A percentile compares a stretch with the other conserved stretches of the same genome.
These are phyloP conservation scores for Asterionellopsis glacialis DNA, from an alignment of 108 stramenopile species.

Conservation along the genomic window DNA sequence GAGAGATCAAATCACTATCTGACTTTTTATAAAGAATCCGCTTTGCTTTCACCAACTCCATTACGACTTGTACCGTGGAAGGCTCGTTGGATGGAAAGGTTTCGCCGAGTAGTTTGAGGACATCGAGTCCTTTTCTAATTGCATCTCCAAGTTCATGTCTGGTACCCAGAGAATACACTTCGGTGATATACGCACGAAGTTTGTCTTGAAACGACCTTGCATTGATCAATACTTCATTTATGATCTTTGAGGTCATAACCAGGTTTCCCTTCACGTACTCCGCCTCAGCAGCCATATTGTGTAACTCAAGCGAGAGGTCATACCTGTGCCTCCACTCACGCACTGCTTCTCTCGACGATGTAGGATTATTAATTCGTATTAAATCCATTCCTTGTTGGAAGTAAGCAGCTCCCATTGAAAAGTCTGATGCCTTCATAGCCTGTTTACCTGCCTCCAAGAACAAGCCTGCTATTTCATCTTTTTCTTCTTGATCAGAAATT, in stretches of 20 bases:
- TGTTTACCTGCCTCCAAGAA: conserved; percentile 41
- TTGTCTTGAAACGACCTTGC: conserved; percentile 28
- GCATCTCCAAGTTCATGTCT: conserved; percentile 17
- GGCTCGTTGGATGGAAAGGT: conserved; percentile 11
- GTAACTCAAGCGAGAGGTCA: conserved; percentile 42
- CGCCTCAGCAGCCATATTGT: conserved; percentile 41
- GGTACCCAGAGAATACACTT: conserved; percentile 24
- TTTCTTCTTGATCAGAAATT: conserved; percentile 4
- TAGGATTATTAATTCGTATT: conserved; percentile 42
- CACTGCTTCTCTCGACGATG: conserved; percentile 4
- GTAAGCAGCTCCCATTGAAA: conserved; percentile 41
- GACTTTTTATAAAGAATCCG: conserved; percentile 18
- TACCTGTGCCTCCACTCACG: conserved; percentile 47
- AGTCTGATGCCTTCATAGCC: conserved; percentile 33
- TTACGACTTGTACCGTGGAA: neutral
- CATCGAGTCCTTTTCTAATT: conserved; percentile 23
- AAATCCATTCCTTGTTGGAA: conserved; percentile 42
- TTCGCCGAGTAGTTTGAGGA: conserved; percentile 25
- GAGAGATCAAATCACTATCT: conserved; percentile 17
- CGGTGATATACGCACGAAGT: conserved; percentile 22
- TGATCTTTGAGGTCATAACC: conserved; percentile 11
- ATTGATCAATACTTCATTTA: conserved; percentile 23
- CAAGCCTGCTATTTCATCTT: conserved; percentile 26
- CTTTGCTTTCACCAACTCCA: conserved; percentile 6
- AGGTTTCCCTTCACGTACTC: conserved; percentile 20